Evolutionary conservation across 2,329 filamentous ascomycete genomes (phyloP).

Genomic region (Nemania abortiva): DNA sequence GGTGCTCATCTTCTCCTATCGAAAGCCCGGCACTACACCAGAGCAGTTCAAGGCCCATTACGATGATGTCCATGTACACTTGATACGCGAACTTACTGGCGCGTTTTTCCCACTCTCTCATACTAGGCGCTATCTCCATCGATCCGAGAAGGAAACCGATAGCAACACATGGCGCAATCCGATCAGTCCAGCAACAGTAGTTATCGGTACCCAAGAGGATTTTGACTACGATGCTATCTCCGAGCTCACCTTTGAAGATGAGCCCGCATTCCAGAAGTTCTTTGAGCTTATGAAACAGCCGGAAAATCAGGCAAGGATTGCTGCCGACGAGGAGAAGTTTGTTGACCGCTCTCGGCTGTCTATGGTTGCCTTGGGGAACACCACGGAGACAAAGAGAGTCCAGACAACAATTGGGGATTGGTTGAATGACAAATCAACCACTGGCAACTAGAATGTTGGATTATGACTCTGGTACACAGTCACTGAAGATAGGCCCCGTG

Average conservation of each 20-base stretch:
- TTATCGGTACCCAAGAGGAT: conserved; percentile 41
- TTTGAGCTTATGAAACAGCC: conserved; percentile 37
- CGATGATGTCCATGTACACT: conserved; percentile 38
- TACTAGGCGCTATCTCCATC: conserved; percentile 42
- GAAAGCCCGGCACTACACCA: conserved; percentile 40
- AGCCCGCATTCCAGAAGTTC: conserved; percentile 42
- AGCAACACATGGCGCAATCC: conserved; percentile 35
- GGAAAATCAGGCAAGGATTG: conserved; percentile 41
- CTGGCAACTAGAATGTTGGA: no score
- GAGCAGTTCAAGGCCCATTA: conserved; percentile 43
- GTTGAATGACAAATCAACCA: no score
- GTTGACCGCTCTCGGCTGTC: conserved; percentile 41
- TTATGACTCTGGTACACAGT: no score
- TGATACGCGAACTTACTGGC: conserved; percentile 38
- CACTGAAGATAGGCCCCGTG: no score
- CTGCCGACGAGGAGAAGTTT: conserved; percentile 42
- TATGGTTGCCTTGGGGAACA: conserved; percentile 36
- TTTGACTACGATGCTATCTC: conserved; percentile 43
- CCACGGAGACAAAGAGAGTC: conserved; percentile 33
- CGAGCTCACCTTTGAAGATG: conserved; percentile 41
- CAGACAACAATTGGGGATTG: no score
- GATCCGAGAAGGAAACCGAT: conserved; percentile 28
- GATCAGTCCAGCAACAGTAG: conserved; percentile 37
- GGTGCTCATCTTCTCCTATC: conserved; percentile 28
- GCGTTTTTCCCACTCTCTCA: conserved; percentile 41